Evolutionary conservation across 495 filamentous ascomycete species (phyloP), one percentile per base, ranked within the genome.

Genomic region (Melanomma pulvis-pyrius): DNA sequence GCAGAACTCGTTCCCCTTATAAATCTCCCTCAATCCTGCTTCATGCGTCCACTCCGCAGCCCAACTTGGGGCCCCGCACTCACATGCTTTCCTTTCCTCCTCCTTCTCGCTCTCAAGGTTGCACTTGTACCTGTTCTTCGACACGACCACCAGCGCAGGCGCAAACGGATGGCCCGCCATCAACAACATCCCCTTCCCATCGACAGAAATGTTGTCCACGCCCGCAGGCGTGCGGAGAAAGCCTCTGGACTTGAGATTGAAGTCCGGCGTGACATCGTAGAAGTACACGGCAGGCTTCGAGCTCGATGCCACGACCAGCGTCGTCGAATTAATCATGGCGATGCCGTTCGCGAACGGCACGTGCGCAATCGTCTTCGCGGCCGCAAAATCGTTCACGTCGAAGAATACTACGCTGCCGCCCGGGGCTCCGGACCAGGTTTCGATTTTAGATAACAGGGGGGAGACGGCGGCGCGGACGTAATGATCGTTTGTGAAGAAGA

Each of bases 131-230:
- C 75, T 71, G 13, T 55, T 57, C 9, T 65, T 58, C 1, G 71
- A 26, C 19, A 75, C 65, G n/a, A 73, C 67, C 46, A 68, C 63
- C 13, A 81, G 29, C 2, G 70, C 48, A 17, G 75, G 75, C 12
- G 69, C 61, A 60, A 76, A 71, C 15, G 80, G 77, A 59, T 82
- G 80, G 0, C 80, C 81, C 13, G 79, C 78, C 28, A 77, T 78
- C 2, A 78, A 56, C 32, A 83, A 52, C 12, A 64, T 68, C 0
- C 81, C 80, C 24, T 79, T 71, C 15, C 65, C 53, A 32, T 81
- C 76, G 1, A 75, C 63, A 6, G 75, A 74, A 12, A 83, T 58
- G 34, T 82, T 83, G 69, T 83, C 81, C 0, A 77, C 69, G 19
- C 69, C 59, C 50, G 76, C 76, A 0, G 74, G 73, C 25, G 78